Evolutionary conservation across 2,329 filamentous ascomycete genomes (phyloP), one percentile per base, ranked within the genome.

Genomic region (Neofusicoccum cordaticola): DNA sequence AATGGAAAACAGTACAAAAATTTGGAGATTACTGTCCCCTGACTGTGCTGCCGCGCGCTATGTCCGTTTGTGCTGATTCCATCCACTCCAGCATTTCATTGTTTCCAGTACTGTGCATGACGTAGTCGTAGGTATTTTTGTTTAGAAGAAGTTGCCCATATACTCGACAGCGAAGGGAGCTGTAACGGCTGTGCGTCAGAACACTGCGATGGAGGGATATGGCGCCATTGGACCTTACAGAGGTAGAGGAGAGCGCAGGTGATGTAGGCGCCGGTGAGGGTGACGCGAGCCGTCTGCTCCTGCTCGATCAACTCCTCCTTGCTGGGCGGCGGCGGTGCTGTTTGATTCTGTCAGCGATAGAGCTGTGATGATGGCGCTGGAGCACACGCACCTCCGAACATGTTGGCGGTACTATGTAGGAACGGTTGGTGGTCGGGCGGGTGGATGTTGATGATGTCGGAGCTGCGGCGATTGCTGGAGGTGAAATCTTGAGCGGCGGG

Each of bases 191-290:
- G 27, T 27, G 42, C 15, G 12, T 60, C 31, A 60, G 56, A 15
- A 37, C 19, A n/a, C 3, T 45, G 31, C 27, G 15, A 60, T 15
- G 4, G 12, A 19, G 9, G 3, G 3, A 8, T 6, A 19, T 19
- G 5, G 17, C 31, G 11, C 4, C 9, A 11, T 39, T 2, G 50
- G 39, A n/a, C 15, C 90, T 65, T 86, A 95, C 91, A 92, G 66
- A 95, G 80, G 75, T 94, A 94, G 56, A 95, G 84, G 57, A 90
- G 77, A 44, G 88, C 82, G 68, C 88, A 88, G 15, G 87, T 86
- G 44, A 86, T 84, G 63, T 89, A 74, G 67, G 89, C 89, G 71
- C 83, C 84, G 80, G 90, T 87, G 69, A 94, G 81, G 58, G 88
- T 90, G 70, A 84, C 82, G 72, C 81, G 81, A 58, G 91, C 90